phyloP scores from a whole-genome alignment of 257 asterid genomes.

The Solanum appendiculatum region DNA sequence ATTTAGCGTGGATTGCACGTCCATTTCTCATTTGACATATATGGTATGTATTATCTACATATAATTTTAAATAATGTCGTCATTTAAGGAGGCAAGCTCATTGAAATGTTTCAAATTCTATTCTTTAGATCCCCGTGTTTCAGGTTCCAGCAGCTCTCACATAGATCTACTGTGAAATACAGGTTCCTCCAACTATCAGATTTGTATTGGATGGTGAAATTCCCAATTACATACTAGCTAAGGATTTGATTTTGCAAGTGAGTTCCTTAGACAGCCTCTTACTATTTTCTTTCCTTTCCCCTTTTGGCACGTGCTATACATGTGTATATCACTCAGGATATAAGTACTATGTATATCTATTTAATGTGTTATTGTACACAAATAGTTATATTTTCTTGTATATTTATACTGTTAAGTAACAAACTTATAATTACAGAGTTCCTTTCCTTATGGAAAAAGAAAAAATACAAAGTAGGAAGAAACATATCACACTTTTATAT shows the following conservation, averaged over 20 bases:
- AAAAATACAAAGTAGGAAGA: too few relatives aligned
- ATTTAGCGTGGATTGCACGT: background rate
- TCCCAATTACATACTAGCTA: slow-evolving; percentile 89
- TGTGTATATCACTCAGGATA: background rate
- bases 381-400: too few relatives aligned
- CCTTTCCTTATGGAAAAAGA: too few relatives aligned
- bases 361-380: too few relatives aligned
- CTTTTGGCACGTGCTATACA: background rate
- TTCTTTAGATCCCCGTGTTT: background rate
- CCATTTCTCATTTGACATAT: background rate
- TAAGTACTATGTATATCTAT: background rate
- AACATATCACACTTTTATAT: too few relatives aligned
- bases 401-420: too few relatives aligned
- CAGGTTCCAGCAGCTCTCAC: background rate
- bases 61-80: background rate
- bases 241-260: slow-evolving; percentile 96
- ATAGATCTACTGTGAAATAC: slow-evolving; percentile 7
- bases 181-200: slow-evolving; percentile 96
- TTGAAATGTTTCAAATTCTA: background rate
- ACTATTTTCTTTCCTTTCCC: background rate
- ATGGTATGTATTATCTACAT: background rate
- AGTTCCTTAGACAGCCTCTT: slow-evolving; percentile 6
- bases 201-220: slow-evolving; percentile 95
- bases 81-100: background rate
- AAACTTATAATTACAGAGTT: too few relatives aligned